These are phyloP conservation scores for Neurospora sp. DNA, from an alignment of 495 filamentous ascomycete species.

Conservation along the genomic window DNA sequence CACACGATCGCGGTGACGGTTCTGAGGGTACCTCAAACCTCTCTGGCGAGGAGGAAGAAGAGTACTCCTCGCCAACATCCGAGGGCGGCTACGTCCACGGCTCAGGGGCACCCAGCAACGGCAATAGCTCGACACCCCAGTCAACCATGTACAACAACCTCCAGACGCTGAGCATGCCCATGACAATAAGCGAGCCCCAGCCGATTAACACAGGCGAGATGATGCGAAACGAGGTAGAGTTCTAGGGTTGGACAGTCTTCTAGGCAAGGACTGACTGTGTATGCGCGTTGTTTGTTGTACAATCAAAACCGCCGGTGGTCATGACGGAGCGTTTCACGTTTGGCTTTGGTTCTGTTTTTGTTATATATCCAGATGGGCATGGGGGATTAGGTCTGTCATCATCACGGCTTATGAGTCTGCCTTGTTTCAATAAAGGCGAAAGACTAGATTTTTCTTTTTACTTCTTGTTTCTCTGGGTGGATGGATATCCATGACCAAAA, in stretches of 20 bases:
- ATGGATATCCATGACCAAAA: neutral
- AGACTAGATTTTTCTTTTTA: neutral
- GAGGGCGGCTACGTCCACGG: constrained; percentile 41
- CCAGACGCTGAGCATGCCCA: constrained; percentile 45
- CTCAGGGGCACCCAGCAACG: constrained; percentile 32
- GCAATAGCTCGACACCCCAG: constrained; percentile 21
- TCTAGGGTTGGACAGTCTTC: constrained; percentile 24
- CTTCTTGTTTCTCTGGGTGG: neutral
- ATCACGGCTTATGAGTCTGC: neutral
- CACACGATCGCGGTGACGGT: constrained; percentile 71
- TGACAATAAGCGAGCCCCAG: constrained; percentile 45
- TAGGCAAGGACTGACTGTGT: constrained; percentile 32
- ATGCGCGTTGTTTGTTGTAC: constrained; percentile 15
- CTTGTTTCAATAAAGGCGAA: neutral
- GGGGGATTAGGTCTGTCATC: constrained; percentile 3
- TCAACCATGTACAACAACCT: constrained; percentile 34
- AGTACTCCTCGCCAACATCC: constrained; percentile 55
- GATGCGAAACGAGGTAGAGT: constrained; percentile 10
- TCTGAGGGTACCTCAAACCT: constrained; percentile 56
- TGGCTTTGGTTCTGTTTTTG: constrained; percentile 24
- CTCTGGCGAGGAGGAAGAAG: constrained; percentile 69
- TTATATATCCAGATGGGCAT: constrained; percentile 5
- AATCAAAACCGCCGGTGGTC: neutral
- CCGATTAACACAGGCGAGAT: constrained; percentile 35
- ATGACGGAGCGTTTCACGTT: constrained; percentile 2